Base-by-base conservation (phyloP, 305 asterid species). In the Fraxinus platypoda region DNA sequence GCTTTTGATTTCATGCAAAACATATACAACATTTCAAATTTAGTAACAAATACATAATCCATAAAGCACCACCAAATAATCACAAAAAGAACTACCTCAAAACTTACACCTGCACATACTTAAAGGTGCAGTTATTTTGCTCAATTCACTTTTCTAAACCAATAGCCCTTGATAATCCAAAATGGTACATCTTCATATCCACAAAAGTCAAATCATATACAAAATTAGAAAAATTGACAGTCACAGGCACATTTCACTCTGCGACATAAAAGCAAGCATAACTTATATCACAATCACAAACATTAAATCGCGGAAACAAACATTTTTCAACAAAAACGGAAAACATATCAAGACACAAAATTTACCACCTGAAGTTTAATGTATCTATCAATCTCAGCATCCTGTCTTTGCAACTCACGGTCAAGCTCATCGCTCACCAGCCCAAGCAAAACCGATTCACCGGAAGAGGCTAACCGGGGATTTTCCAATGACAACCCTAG, bases 401-500 rank as follows among this genome's bases (percentile, higher is more conserved):
- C 97, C 81, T 94, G 98, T 59, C 97, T 91, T 84, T 89, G 95
- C 86, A 96, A 33, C 89, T 94, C 98, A 3, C 85, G 89, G 62
- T 96, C 97, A 85, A 93, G 85, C 49, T 92, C 92, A 83, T 93
- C 98, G 5, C 94, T 92, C 4, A 85, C 88, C 73, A 91, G 89
- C 83, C 95, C 98, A 66, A 93, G 87, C 86, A 94, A 87, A 46
- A 93, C 85, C 8, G 98, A 93, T 81, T 94, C 98, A 23, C 95
- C 91, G 2, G 97, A 91, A 34, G 95, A 93, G 66, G 90, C 85
- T 88, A 89, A 70, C 38, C 96, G 86, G 2, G 94, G 92, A 75
- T 91, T 95, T 66, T 94, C 99, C 92, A 96, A 76, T 0, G 99
- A 94, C 82, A 96, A 94, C 33, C 97, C 99, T 79, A 96, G 88